Base-by-base conservation (phyloP, 768 basidiomycete species). In the Lactifluus subvellereus region DNA sequence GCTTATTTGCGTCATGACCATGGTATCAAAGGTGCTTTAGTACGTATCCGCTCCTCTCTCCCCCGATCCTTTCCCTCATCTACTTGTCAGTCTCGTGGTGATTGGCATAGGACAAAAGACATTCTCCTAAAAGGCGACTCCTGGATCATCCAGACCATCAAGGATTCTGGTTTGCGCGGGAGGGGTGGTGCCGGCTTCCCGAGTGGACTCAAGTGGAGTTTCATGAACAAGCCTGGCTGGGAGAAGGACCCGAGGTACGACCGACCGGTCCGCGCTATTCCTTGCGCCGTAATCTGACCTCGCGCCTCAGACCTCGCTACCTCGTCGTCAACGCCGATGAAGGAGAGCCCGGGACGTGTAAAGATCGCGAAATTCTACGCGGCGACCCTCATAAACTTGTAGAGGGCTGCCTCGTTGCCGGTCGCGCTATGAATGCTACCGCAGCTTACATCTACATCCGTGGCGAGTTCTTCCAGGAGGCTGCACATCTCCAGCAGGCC, bases 371-470 rank as follows among this genome's bases (percentile, higher is more conserved):
- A 76, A 98, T 99, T 70, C 79, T 98, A 70, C 89, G 96, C 51
- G 96, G 96, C 18, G 96, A 98, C 74, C 96, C 96, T 0, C 96
- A 99, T 79, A 99, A 98, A 72, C 88, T 99, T 61, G 82, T 99
- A 69, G 96, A 99, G 73, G 96, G 96, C 7, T 99, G 96, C 73
- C 86, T 99, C 54, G 92, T 99, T 62, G 95, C 96, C 32, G 96
- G 96, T 6, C 89, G 96, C 52, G 87, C 80, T 18, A 99, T 99
- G 96, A 98, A 98, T 76, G 96, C 95, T 43, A 60, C 75, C 51
- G 95, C 95, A 0, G 96, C 96, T n/a, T 99, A 98, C 81, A 98
- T 99, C 75, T 99, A 99, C 77, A 94, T 98, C 71, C 95, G 96
- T 64, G 96, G 96, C 67, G 96, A 99, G 75, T 99, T 98, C 78